phyloP scores from a whole-genome alignment of 164 flowering plant species.

The Kalanchoe fedtschenkoi region DNA sequence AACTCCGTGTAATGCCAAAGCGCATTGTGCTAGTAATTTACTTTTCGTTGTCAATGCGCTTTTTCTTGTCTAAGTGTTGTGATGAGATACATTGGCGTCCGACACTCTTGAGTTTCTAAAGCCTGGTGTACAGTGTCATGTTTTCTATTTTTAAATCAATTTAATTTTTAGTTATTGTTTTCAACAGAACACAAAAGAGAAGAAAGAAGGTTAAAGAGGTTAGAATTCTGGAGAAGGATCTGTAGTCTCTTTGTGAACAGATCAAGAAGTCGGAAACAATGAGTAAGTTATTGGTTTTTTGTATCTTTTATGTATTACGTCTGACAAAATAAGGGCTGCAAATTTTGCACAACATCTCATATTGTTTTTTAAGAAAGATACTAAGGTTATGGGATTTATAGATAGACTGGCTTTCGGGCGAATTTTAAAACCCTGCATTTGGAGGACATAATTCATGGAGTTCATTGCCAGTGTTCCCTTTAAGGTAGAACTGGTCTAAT shows the following conservation, averaged over 20 bases:
- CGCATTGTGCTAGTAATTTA: no score
- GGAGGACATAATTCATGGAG: not conserved
- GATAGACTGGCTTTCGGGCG: slow-evolving; percentile 3
- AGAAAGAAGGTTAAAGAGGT: slow-evolving; percentile 96
- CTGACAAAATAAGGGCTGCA: not conserved
- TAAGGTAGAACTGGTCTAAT: slow-evolving; percentile 4
- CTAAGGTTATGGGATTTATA: slow-evolving; percentile 9
- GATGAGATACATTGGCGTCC: no score
- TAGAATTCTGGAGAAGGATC: slow-evolving; percentile 97
- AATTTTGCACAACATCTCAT: slow-evolving; percentile 2
- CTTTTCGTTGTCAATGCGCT: no score
- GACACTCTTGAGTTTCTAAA: no score
- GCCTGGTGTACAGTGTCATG: no score
- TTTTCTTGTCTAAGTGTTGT: no score
- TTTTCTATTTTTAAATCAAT: not conserved
- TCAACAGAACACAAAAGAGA: slow-evolving; percentile 86
- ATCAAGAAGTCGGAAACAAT: slow-evolving; percentile 82
- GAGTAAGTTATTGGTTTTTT: slow-evolving; percentile 44
- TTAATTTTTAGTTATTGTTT: not conserved
- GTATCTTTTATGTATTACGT: not conserved
- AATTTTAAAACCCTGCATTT: not conserved
- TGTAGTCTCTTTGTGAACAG: slow-evolving; percentile 72
- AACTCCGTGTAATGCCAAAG: no score
- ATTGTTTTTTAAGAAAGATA: slow-evolving; percentile 8
- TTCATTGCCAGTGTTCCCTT: slow-evolving; percentile 1